phyloP scores from a whole-genome alignment of 495 filamentous ascomycete genomes.

The Lindgomyces ingoldianus region DNA sequence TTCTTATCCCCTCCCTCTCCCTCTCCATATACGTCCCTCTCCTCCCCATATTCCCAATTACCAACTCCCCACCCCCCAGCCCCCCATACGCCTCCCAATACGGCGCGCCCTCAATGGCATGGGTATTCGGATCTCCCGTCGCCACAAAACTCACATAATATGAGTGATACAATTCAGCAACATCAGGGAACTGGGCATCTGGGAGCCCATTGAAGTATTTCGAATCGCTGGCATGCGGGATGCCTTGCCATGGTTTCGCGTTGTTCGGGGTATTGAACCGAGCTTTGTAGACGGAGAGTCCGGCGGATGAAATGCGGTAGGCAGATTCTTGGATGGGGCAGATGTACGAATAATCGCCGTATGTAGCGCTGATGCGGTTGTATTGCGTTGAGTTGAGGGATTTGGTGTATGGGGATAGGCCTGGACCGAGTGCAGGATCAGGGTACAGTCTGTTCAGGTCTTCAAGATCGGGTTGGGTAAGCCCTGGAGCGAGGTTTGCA shows the following conservation, averaged over 20 bases:
- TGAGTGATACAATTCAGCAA: conserved; percentile 7
- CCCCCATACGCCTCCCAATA: conserved; percentile 16
- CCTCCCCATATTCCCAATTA: conserved; percentile 7
- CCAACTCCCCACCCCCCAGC: conserved; percentile 11
- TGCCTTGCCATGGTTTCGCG: not conserved
- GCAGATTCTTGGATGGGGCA: conserved; percentile 28
- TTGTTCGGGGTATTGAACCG: conserved; percentile 29
- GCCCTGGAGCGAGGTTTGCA: conserved; percentile 11
- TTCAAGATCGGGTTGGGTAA: conserved; percentile 7
- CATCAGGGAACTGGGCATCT: conserved; percentile 16
- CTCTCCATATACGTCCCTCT: conserved; percentile 7
- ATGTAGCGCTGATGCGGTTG: conserved; percentile 22
- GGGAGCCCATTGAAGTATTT: conserved; percentile 24
- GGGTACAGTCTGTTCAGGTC: conserved; percentile 27
- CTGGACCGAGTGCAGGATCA: not conserved
- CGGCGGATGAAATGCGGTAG: not conserved
- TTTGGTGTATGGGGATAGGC: not conserved
- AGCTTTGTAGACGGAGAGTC: conserved; percentile 23
- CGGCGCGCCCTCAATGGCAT: conserved; percentile 8
- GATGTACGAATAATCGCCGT: conserved; percentile 30
- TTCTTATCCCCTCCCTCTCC: conserved; percentile 19
- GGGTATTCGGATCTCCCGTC: conserved; percentile 18
- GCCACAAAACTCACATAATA: conserved; percentile 27
- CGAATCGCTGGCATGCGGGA: conserved; percentile 23
- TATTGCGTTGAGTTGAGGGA: conserved; percentile 9